phyloP scores from a whole-genome alignment of 2,329 filamentous ascomycete species.

The Penicillium sp. region DNA sequence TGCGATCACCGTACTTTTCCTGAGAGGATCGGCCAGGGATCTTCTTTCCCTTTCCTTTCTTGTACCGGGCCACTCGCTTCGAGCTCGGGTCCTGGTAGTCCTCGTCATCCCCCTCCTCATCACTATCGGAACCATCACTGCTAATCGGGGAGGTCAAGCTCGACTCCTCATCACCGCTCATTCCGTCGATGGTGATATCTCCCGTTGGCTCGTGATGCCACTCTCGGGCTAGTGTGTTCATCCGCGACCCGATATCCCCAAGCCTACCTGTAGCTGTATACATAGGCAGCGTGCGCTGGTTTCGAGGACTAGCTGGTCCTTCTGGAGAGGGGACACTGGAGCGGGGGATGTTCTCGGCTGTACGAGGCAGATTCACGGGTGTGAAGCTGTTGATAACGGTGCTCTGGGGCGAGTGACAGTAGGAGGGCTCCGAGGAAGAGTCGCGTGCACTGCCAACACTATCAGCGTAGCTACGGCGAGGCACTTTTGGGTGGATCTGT shows the following conservation, averaged over 20 bases:
- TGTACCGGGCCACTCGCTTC: neutral
- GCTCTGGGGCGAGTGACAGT: slow-evolving; percentile 42
- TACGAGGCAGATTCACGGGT: slow-evolving; percentile 44
- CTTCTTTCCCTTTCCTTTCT: slow-evolving; percentile 1
- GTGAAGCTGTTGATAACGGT: slow-evolving; percentile 42
- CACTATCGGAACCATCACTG: neutral
- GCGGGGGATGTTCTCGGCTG: slow-evolving; percentile 5
- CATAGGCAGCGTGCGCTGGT: neutral
- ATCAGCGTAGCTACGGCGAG: slow-evolving; percentile 27
- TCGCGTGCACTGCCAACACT: slow-evolving; percentile 43
- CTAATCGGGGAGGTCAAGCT: neutral
- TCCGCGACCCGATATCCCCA: neutral
- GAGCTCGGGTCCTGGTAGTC: slow-evolving; percentile 12
- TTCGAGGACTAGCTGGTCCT: neutral
- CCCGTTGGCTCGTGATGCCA: neutral
- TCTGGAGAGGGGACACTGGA: neutral
- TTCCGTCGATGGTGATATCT: neutral
- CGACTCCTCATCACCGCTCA: neutral
- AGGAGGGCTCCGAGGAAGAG: slow-evolving; percentile 37
- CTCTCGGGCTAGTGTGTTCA: neutral
- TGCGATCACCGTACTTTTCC: neutral
- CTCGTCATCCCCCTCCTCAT: slow-evolving; percentile 12
- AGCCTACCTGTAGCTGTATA: neutral
- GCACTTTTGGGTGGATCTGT: slow-evolving; percentile 20
- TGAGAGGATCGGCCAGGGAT: slow-evolving; percentile 6